Evolutionary conservation across 1,139 yeast genomes (phyloP), one percentile per base, ranked within the genome.

Genomic region (Protomyces inouyei): DNA sequence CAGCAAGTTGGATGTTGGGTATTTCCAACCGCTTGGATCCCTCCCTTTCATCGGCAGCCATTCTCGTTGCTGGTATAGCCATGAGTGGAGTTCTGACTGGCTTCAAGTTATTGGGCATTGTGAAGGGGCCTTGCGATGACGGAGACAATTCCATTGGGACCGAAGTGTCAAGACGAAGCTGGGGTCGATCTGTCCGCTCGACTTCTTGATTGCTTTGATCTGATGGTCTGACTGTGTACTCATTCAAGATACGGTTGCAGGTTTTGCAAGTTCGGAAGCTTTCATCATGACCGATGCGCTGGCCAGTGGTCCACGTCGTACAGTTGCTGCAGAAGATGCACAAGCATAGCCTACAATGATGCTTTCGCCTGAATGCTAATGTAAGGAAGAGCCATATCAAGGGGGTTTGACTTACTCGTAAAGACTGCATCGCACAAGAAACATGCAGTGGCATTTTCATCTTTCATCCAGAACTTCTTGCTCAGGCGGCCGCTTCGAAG

Each of bases 281-380:
- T 40, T 92, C 95, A 45, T 80, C 79, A 70, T 84, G 83, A 45
- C 82, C 81, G 72, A 90, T 89, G 71, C 84, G 85, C 52, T 83
- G 84, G 52, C 95, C 96, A 1, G 90, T 82, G 12, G 91, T 84
- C 69, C 90, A 82, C 2, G 83, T 77, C 0, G 97, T 91, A 74
- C 98, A 93, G n/a, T 82, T 81, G 38, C 89, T 82, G 74, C 98
- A 93, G 72, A 91, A 93, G 52, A 93, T 93, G 74, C 92, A 97
- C 1, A 98, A 98, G 76, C 98, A 93, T 60, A 92, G 85, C 60
- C 98, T 79, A 72, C 98, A 93, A 74, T 93, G 98, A 73, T 93
- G 98, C 70, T 89, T 88, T 69, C 98, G 80, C 72, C 97, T 78
- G 75, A 92, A 93, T 0, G 87, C 73, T 59, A 3, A 38, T 14